Evolutionary conservation across 1,284 basidiomycete genomes (phyloP), one percentile per base, ranked within the genome.

Genomic region (Filobasidium uniguttulatum): DNA sequence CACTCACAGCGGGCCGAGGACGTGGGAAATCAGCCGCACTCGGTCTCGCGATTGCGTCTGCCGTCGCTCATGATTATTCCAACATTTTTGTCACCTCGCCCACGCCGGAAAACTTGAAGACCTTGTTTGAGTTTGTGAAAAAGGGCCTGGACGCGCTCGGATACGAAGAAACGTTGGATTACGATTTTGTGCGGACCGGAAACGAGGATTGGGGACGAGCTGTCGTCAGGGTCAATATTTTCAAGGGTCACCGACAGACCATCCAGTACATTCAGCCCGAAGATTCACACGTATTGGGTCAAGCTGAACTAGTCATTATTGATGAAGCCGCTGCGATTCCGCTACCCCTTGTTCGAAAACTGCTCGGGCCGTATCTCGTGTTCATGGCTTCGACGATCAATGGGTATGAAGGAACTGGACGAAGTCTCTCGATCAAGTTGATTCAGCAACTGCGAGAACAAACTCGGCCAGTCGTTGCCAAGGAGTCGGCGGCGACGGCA

Each of bases 31-130:
- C 89, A 20, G 93, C 94, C 3, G 87, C 93, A 1, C 75, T 99
- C 12, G 94, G 94, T 46, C 73, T 99, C 38, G 85, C 89, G 0
- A 88, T 98, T 52, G 85, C 93, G 5, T 85, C 89, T 14, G 90
- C 94, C 1, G 75, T 98, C 19, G 85, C 83, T 1, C 86, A 96
- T 63, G 90, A 90, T 17, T 98, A 98, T 68, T 85, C 87, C 50
- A 99, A 99, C 69, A 89, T 98, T 55, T 99, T 98, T 65, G 89
- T 98, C 45, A 98, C 94, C 4, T 91, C 86, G 62, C 94, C 94
- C 1, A 89, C 84, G 63, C 94, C 94, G 1, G 93, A 97, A 69
- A 99, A 99, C 69, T 73, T 99, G 70, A 90, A 85, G 71, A 98
- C 93, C 0, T 67, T 97, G n/a, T 99, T 97, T 65, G 89, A 97